These are phyloP conservation scores for Conticribra guillardii DNA, from an alignment of 108 stramenopile genomes.

Conservation along the genomic window DNA sequence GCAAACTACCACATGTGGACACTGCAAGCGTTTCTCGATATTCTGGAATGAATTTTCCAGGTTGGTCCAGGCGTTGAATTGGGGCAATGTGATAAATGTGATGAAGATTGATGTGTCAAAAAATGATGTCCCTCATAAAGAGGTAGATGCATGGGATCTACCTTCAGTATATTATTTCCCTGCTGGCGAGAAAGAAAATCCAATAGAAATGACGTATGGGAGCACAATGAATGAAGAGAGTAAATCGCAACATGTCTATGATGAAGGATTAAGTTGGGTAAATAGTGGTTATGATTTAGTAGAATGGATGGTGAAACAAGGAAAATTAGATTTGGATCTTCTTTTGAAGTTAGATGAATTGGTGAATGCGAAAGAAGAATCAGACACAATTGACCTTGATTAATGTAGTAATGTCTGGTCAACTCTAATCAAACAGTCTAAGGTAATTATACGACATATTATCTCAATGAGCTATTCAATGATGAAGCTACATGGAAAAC, in stretches of 20 bases:
- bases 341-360: slow-evolving; percentile 31
- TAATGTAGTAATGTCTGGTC: too few relatives aligned
- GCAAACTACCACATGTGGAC: slow-evolving; percentile 71
- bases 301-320: slow-evolving; percentile 40
- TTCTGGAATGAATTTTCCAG: slow-evolving; percentile 67
- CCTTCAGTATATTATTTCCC: slow-evolving; percentile 64
- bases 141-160: slow-evolving; percentile 43
- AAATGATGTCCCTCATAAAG: slow-evolving; percentile 52
- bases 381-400: neutral
- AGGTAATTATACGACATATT: too few relatives aligned
- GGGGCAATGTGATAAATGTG: slow-evolving; percentile 55
- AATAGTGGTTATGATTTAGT: slow-evolving; percentile 41
- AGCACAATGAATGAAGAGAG: slow-evolving; percentile 2
- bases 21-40: slow-evolving; percentile 77
- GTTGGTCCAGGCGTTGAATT: slow-evolving; percentile 56
- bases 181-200: slow-evolving; percentile 42
- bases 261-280: slow-evolving; percentile 46
- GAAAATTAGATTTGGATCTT: slow-evolving; percentile 45
- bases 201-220: slow-evolving; percentile 32
- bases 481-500: too few relatives aligned
- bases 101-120: slow-evolving; percentile 63
- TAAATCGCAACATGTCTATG: slow-evolving; percentile 38
- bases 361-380: neutral
- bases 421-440: too few relatives aligned
- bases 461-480: too few relatives aligned